These are phyloP conservation scores for Fusarium haematococcum DNA, from an alignment of 2,329 filamentous ascomycete genomes.

Conservation along the genomic window DNA sequence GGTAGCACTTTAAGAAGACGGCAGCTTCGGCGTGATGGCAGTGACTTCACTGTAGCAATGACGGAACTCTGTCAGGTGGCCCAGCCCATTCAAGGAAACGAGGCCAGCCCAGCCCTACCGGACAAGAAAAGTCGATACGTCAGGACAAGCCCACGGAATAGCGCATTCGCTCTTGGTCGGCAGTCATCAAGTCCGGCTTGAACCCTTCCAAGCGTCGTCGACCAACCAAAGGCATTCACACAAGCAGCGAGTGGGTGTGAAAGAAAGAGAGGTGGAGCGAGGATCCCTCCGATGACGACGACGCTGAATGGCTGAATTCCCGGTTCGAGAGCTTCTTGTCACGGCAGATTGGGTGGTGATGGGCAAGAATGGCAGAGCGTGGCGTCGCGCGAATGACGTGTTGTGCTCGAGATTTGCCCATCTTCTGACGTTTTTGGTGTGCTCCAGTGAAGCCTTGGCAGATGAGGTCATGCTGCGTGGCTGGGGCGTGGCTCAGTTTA, in stretches of 20 bases:
- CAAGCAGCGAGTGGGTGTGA: neutral
- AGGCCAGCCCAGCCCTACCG: constrained; percentile 20
- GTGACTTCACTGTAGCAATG: constrained; percentile 20
- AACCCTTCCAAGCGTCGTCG: constrained; percentile 27
- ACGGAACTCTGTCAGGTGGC: constrained; percentile 28
- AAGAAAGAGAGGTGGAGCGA: neutral
- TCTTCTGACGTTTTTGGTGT: constrained; percentile 24
- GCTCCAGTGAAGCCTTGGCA: neutral
- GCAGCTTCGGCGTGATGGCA: constrained; percentile 30
- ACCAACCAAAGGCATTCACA: constrained; percentile 18
- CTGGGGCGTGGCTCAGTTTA: constrained; percentile 13
- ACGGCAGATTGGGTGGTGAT: neutral
- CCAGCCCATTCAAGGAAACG: constrained; percentile 18
- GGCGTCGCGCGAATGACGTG: constrained; percentile 32
- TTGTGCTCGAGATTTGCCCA: constrained; percentile 15
- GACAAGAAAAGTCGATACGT: constrained; percentile 26
- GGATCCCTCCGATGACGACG: constrained; percentile 32
- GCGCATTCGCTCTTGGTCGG: constrained; percentile 21
- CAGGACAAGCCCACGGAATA: constrained; percentile 15
- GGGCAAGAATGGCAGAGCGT: neutral
- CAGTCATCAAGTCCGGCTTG: constrained; percentile 30
- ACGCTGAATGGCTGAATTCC: constrained; percentile 33
- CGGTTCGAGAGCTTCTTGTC: neutral
- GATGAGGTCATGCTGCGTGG: constrained; percentile 33
- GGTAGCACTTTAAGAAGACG: constrained; percentile 31